A percentile compares a stretch with the other conserved stretches of the same genome.
Evolutionary conservation across 2,329 filamentous ascomycete genomes (phyloP).

Genomic region (Truncatella angustata): DNA sequence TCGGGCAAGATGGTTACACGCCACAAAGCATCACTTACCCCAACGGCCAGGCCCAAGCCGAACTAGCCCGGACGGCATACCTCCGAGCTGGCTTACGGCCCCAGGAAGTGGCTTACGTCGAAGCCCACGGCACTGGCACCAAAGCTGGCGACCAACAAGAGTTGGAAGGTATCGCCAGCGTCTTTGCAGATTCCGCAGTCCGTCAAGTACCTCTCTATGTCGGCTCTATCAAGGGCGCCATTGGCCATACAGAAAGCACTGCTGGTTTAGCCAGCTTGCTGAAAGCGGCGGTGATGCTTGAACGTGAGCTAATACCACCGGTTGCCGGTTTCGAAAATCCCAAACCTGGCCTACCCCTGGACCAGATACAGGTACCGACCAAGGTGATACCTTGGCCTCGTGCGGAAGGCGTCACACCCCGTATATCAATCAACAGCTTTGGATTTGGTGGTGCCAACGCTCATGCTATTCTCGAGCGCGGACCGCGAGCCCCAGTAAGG

Average conservation of each 20-base stretch:
- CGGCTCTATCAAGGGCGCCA: not conserved
- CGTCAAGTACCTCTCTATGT: not conserved
- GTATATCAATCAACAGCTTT: not conserved
- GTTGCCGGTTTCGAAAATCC: not conserved
- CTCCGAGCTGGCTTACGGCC: constrained; percentile 22
- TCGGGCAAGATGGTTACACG: constrained; percentile 37
- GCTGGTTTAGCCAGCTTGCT: not conserved
- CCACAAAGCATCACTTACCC: constrained; percentile 39
- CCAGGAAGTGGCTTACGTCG: not conserved
- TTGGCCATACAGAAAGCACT: constrained; percentile 1
- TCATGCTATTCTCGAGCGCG: not conserved
- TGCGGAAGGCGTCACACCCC: not conserved
- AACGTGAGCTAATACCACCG: not conserved
- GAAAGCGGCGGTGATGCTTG: not conserved
- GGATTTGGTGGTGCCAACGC: not conserved
- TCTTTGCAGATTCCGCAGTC: not conserved
- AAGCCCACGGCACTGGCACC: constrained; percentile 12
- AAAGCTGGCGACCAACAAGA: constrained; percentile 4
- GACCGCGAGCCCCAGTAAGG: not conserved
- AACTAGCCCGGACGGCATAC: constrained; percentile 30
- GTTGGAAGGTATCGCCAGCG: not conserved
- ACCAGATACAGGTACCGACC: not conserved
- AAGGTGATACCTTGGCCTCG: not conserved
- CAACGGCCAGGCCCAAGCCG: constrained; percentile 26
- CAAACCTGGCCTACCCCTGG: not conserved